Conservation (phyloP, 2,329 filamentous ascomycete species). For the Trichophyton equinum region DNA sequence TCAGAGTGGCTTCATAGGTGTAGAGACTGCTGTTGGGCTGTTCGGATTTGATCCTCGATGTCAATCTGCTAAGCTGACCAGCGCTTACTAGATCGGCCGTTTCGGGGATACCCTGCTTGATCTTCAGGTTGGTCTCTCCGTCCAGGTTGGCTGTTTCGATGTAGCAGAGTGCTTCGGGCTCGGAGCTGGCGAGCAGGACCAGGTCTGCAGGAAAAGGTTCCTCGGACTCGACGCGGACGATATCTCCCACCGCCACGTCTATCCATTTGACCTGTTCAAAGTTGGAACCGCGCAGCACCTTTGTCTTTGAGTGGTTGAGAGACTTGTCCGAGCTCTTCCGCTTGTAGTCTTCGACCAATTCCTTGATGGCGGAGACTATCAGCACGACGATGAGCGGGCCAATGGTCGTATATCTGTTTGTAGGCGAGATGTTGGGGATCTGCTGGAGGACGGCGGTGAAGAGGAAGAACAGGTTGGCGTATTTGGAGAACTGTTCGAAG, state of each 20-base stretch:
- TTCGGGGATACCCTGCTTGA: conserved; percentile 93
- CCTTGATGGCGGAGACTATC: conserved; percentile 88
- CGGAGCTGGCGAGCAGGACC: conserved; percentile 83
- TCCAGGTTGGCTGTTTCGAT: conserved; percentile 98
- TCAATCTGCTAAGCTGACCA: conserved; percentile 70
- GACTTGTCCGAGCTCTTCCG: conserved; percentile 74
- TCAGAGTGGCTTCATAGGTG: conserved; percentile 93
- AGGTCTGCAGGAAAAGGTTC: conserved; percentile 90
- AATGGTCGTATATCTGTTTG: conserved; percentile 91
- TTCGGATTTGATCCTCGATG: conserved; percentile 80
- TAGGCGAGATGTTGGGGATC: conserved; percentile 87
- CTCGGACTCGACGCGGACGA: conserved; percentile 85
- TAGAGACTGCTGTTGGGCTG: conserved; percentile 98
- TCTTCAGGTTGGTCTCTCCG: conserved; percentile 95
- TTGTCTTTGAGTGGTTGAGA: conserved; percentile 76
- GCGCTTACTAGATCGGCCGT: conserved; percentile 78
- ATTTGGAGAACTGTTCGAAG: conserved; percentile 97
- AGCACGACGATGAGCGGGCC: conserved; percentile 83
- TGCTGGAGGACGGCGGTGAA: conserved; percentile 93
- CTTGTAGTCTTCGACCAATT: conserved; percentile 85
- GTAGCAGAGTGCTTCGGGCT: conserved; percentile 94
- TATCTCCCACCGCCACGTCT: conserved; percentile 82
- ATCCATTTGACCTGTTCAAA: conserved; percentile 91
- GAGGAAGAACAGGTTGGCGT: conserved; percentile 98
- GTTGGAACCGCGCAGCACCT: conserved; percentile 65